phyloP scores from a whole-genome alignment of 1,284 basidiomycete genomes.

The Trametes sp. region DNA sequence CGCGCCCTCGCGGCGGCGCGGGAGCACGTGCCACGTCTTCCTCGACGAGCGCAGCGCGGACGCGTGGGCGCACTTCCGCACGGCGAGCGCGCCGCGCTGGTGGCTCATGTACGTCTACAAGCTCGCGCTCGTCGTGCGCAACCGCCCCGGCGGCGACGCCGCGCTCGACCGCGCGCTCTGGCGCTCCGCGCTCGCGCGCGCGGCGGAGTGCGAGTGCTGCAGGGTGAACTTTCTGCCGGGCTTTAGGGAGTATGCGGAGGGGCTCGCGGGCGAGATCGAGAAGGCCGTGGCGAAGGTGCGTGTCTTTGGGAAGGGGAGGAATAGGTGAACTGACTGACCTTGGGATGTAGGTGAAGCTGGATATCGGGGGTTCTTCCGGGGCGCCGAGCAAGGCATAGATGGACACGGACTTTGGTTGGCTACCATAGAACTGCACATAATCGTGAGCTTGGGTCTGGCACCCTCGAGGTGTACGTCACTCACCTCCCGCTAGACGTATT shows the following conservation, averaged over 20 bases:
- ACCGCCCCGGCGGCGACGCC: conserved; percentile 17
- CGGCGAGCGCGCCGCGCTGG: conserved; percentile 25
- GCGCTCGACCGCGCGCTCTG: conserved; percentile 24
- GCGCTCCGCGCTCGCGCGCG: conserved; percentile 22
- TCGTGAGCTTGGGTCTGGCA: conserved; percentile 3
- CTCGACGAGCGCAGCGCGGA: conserved; percentile 23
- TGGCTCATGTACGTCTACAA: conserved; percentile 32
- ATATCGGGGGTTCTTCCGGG: not conserved
- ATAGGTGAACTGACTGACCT: not conserved
- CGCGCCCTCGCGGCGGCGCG: conserved; percentile 6
- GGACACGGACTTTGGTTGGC: not conserved
- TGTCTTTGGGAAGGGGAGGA: no score
- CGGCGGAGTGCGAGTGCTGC: conserved; percentile 25
- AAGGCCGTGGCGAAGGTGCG: conserved; percentile 20
- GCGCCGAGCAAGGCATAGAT: not conserved
- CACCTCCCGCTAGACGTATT: not conserved
- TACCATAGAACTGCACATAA: not conserved
- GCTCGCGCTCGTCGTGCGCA: conserved; percentile 26
- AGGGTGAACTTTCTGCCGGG: conserved; percentile 20
- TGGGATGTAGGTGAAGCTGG: conserved; percentile 10
- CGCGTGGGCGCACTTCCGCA: conserved; percentile 26
- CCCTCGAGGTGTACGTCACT: not conserved
- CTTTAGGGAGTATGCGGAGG: conserved; percentile 26
- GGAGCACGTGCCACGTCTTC: conserved; percentile 21
- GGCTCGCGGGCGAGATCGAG: conserved; percentile 18